These are phyloP conservation scores for Paramecium sonneborni DNA, from an alignment of 73 alveolate species.

Conservation along the genomic window DNA sequence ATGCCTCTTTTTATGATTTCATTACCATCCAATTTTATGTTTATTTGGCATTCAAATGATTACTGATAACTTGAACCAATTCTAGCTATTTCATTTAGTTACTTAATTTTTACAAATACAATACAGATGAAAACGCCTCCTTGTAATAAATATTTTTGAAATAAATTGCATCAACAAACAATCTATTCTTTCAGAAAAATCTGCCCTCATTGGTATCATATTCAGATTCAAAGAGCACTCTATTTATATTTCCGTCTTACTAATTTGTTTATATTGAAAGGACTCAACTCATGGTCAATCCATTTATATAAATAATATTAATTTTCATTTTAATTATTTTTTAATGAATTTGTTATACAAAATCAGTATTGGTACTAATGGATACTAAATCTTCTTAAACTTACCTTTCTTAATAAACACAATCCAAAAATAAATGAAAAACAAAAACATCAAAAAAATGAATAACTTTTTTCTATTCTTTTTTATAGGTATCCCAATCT, in stretches of 20 bases:
- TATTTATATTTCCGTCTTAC: not conserved
- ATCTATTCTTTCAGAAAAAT: too few species aligned
- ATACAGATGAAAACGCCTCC: too few species aligned
- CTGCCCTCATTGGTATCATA: too few species aligned
- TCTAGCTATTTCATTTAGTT: not conserved
- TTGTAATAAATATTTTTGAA: too few species aligned
- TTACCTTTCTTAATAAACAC: not conserved
- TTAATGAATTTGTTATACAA: not conserved
- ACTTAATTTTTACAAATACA: constrained; percentile 21
- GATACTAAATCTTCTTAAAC: not conserved
- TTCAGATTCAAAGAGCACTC: constrained; percentile 31
- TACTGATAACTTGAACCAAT: constrained; percentile 2
- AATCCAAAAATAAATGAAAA: not conserved
- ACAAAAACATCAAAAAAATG: not conserved
- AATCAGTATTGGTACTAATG: not conserved
- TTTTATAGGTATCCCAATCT: not conserved
- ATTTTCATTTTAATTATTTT: not conserved
- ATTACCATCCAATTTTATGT: not conserved
- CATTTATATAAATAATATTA: constrained; percentile 21
- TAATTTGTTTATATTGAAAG: constrained; percentile 28
- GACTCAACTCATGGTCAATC: constrained; percentile 25
- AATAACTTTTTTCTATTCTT: not conserved
- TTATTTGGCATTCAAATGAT: constrained; percentile 23
- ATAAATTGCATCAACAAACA: too few species aligned
- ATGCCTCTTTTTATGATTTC: constrained; percentile 3